Evolutionary conservation across 225 moss, liverwort and hornwort species (phyloP), one percentile per base, ranked within the genome.

Genomic region (Sphagnum tenellum): DNA sequence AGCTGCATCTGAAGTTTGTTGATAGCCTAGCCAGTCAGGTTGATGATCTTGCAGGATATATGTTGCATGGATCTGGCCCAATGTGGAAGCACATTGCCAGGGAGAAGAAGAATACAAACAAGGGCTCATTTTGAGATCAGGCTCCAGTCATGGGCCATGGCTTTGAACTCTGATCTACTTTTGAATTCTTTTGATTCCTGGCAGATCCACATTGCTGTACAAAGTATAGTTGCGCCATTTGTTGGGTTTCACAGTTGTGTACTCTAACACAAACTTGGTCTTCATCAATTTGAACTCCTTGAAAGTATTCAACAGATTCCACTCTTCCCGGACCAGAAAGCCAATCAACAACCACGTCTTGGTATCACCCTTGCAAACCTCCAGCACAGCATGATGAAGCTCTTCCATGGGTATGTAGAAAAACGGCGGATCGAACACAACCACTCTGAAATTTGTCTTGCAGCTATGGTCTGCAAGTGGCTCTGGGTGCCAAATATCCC

Each of bases 181-280:
- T 57, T 71, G 67, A 8, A 80, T 73, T 60, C 86, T 68, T 70
- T 77, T 88, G 55, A 88, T 86, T 55, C 86, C 83, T 12, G 80
- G 83, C 44, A 91, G 68, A 68, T 86, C 81, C 47, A 86, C 88
- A 55, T 86, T 88, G 75, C 81, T 86, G 6, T 88, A 86, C 3
- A 91, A 68, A 13, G 86, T 86, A 46, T 88, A 84, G 48, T 88
- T 91, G 11, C 79, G 71, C 90, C 90, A 91, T 62, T 91, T 91
- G 66, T 84, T 86, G 7, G 81, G 65, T 59, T 88, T 90, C 70
- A 90, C 86, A 3, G 74, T 88, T 7, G 86, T 83, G 29, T 88
- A 91, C 60, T 91, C 86, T 47, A 91, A 62, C 64, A 66, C 65
- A 4, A 91, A 88, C 64, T 86, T 91, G 2, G 90, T 91, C 73